Percentiles rank a stretch among this genome's conserved stretches.
phyloP scores from a whole-genome alignment of 2,329 filamentous ascomycete species.

The Alternaria metachromatica region DNA sequence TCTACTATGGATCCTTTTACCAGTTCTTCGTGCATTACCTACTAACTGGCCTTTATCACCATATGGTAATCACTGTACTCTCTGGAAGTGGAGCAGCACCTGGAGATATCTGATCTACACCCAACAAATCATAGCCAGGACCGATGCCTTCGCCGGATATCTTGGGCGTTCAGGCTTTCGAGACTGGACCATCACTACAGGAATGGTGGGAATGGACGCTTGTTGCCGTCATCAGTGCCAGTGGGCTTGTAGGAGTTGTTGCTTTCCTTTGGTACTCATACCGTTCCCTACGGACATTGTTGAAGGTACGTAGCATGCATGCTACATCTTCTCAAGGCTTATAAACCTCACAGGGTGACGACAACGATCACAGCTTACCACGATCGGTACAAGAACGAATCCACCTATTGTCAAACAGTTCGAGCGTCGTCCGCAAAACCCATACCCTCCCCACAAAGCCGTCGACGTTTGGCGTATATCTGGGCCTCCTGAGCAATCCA shows the following conservation, averaged over 20 bases:
- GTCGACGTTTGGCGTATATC: slow-evolving; percentile 46
- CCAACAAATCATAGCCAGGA: not conserved
- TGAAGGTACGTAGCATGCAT: slow-evolving; percentile 22
- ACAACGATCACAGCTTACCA: slow-evolving; percentile 26
- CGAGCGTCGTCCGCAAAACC: slow-evolving; percentile 26
- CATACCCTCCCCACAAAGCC: slow-evolving; percentile 34
- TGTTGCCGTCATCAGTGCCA: slow-evolving; percentile 40
- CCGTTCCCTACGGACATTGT: slow-evolving; percentile 24
- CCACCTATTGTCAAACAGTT: slow-evolving; percentile 32
- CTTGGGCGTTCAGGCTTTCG: slow-evolving; percentile 41
- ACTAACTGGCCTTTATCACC: not conserved
- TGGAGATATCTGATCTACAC: not conserved
- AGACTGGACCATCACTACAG: slow-evolving; percentile 23
- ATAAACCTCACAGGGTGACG: slow-evolving; percentile 21
- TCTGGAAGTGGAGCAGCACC: not conserved
- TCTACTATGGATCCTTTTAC: not conserved
- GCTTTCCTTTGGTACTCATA: slow-evolving; percentile 37
- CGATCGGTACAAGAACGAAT: slow-evolving; percentile 40
- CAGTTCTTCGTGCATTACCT: not conserved
- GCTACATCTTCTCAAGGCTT: slow-evolving; percentile 3
- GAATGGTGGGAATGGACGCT: slow-evolving; percentile 46
- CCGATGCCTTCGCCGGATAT: slow-evolving; percentile 24
- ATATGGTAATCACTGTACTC: not conserved
- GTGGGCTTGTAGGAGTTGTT: slow-evolving; percentile 35
- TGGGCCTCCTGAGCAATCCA: slow-evolving; percentile 38